Percentiles rank a stretch among this genome's conserved stretches.
phyloP scores from a whole-genome alignment of 257 asterid species.

The Datura wrightii region DNA sequence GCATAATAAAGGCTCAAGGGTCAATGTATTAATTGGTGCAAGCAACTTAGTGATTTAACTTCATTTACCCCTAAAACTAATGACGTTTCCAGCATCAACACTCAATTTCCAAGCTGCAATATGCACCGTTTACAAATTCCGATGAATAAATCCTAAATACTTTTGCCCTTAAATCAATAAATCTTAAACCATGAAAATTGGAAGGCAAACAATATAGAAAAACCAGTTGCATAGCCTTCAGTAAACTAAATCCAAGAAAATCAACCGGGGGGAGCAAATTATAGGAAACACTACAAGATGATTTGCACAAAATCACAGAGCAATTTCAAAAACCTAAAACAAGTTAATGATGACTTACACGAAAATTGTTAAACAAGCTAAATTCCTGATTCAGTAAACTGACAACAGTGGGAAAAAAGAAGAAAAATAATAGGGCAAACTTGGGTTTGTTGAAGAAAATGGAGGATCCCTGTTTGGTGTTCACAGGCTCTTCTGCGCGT shows the following conservation, averaged over 20 bases:
- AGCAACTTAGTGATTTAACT: neutral
- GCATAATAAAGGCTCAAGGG: neutral
- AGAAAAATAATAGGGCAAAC: conserved; percentile 5
- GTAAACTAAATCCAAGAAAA: neutral
- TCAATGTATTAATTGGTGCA: neutral
- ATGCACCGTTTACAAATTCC: neutral
- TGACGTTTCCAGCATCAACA: neutral
- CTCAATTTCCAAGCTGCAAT: neutral
- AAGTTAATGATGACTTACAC: neutral
- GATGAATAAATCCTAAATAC: neutral
- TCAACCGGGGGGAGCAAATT: neutral
- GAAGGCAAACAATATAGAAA: neutral
- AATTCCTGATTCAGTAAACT: neutral
- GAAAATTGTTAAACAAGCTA: neutral
- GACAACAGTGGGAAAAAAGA: neutral
- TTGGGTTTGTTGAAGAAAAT: neutral
- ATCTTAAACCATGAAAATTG: neutral
- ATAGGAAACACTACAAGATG: too few species aligned
- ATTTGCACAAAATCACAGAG: neutral
- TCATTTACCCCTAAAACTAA: neutral
- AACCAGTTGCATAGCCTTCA: neutral
- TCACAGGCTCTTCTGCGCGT: neutral
- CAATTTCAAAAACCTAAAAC: neutral
- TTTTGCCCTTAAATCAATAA: neutral
- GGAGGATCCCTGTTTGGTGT: neutral